Evolutionary conservation across 495 filamentous ascomycete species (phyloP).

Genomic region (Trichoderma parareesei): DNA sequence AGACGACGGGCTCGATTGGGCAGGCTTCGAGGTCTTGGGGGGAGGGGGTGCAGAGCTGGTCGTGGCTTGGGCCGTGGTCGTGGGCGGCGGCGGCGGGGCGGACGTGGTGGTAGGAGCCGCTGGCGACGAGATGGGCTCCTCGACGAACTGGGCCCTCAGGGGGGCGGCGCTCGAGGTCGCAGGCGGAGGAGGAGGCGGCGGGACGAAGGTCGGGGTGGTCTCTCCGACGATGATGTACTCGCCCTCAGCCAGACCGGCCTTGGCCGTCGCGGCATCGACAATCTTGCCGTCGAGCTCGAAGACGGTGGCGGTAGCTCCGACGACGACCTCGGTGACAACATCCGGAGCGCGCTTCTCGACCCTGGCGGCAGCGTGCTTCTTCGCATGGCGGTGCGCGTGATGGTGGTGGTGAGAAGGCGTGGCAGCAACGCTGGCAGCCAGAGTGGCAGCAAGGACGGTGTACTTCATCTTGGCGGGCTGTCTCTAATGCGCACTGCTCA

Average conservation of each 20-base stretch:
- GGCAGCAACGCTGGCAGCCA: conserved; percentile 29
- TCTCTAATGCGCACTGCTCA: conserved; percentile 5
- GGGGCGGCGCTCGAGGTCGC: conserved; percentile 21
- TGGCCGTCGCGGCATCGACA: conserved; percentile 47
- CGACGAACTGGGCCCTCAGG: conserved; percentile 28
- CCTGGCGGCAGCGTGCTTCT: conserved; percentile 24
- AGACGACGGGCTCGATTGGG: conserved; percentile 4
- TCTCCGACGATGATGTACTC: conserved; percentile 43
- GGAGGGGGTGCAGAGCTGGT: conserved; percentile 15
- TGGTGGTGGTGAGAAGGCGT: conserved; percentile 41
- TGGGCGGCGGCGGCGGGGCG: conserved; percentile 7
- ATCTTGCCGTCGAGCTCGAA: conserved; percentile 52
- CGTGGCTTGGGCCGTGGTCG: conserved; percentile 16
- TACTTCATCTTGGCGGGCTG: conserved; percentile 37
- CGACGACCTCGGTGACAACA: conserved; percentile 28
- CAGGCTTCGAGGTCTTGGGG: conserved; percentile 1
- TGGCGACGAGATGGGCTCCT: conserved; percentile 12
- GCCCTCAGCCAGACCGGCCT: conserved; percentile 53
- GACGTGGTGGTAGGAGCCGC: neutral
- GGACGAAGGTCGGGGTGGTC: conserved; percentile 33
- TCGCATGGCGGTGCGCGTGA: conserved; percentile 27
- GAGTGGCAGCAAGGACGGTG: conserved; percentile 38
- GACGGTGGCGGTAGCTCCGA: conserved; percentile 47
- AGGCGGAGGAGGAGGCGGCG: conserved; percentile 25
- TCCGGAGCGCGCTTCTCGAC: conserved; percentile 34